Percentiles rank a stretch among this genome's conserved stretches.
Evolutionary conservation across 1,284 basidiomycete species (phyloP).

Genomic region (Porogramme epimiltina): DNA sequence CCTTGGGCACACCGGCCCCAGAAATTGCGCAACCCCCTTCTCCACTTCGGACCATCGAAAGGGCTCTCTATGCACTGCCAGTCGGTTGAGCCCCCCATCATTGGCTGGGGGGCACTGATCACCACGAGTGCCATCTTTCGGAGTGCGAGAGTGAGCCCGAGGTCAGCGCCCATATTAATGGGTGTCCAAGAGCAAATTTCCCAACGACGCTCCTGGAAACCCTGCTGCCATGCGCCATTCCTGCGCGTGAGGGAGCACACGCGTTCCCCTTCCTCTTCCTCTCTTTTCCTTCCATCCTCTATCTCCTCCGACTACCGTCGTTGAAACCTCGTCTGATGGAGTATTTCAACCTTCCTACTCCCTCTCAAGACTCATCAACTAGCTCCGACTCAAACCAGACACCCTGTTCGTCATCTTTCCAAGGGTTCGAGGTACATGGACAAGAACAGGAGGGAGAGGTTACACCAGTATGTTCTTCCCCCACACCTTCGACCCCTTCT

Average conservation of each 20-base stretch:
- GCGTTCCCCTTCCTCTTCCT: neutral
- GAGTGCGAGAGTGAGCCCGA: too few relatives aligned
- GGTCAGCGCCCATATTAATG: neutral
- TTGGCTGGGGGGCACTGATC: neutral
- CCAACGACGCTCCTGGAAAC: neutral
- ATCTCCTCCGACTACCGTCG: neutral
- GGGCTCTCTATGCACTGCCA: neutral
- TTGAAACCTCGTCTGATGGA: slow-evolving; percentile 4
- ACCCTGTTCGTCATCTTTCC: neutral
- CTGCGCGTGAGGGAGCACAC: neutral
- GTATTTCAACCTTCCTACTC: slow-evolving; percentile 1
- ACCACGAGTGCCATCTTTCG: neutral
- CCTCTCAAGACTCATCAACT: neutral
- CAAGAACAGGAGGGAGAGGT: neutral
- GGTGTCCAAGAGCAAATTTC: neutral
- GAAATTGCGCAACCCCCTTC: neutral
- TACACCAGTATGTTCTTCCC: slow-evolving; percentile 1
- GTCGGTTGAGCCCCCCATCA: neutral
- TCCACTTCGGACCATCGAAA: neutral
- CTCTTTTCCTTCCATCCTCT: neutral
- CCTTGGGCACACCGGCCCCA: too few relatives aligned
- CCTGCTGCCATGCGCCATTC: neutral
- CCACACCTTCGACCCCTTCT: neutral
- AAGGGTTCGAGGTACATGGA: neutral
- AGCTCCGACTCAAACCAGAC: neutral